phyloP scores from a whole-genome alignment of 257 asterid species.

The Lantana camara region DNA sequence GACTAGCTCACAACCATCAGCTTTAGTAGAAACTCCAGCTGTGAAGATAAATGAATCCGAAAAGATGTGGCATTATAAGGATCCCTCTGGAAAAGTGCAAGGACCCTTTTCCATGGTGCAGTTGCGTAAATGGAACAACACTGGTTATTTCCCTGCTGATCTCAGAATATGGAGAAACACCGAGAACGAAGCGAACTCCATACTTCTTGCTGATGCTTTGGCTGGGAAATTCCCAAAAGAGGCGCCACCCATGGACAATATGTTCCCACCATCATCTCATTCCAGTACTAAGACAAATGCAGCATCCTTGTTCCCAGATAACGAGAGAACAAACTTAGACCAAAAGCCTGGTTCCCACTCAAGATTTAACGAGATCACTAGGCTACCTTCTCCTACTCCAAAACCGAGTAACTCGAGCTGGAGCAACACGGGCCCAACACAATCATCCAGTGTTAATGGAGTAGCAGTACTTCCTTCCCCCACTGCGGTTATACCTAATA shows the following conservation, averaged over 20 bases:
- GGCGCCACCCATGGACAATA: constrained; percentile 39
- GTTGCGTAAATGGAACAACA: constrained; percentile 89
- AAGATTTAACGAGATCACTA: constrained; percentile 39
- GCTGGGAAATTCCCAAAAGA: constrained; percentile 71
- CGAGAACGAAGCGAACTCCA: constrained; percentile 58
- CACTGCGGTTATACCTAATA: constrained; percentile 45
- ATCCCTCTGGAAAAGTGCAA: constrained; percentile 94
- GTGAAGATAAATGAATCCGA: constrained; percentile 80
- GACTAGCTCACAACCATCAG: constrained; percentile 41
- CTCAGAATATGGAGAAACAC: constrained; percentile 74
- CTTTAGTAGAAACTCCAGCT: constrained; percentile 41
- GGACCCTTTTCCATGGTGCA: constrained; percentile 94
- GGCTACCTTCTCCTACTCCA: constrained; percentile 89
- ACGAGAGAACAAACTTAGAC: constrained; percentile 44
- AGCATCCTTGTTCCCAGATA: constrained; percentile 38
- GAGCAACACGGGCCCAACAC: constrained; percentile 37
- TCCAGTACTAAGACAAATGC: constrained; percentile 36
- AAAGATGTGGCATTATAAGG: constrained; percentile 87
- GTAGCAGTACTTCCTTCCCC: constrained; percentile 44
- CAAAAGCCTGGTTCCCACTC: constrained; percentile 39
- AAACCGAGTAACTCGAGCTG: constrained; percentile 45
- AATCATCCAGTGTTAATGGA: constrained; percentile 40
- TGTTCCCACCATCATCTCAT: no score
- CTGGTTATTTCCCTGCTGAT: constrained; percentile 87
- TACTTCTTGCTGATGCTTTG: constrained; percentile 76